Evolutionary conservation across 2,329 filamentous ascomycete species (phyloP), one percentile per base, ranked within the genome.

Genomic region (Leptographium flavum): DNA sequence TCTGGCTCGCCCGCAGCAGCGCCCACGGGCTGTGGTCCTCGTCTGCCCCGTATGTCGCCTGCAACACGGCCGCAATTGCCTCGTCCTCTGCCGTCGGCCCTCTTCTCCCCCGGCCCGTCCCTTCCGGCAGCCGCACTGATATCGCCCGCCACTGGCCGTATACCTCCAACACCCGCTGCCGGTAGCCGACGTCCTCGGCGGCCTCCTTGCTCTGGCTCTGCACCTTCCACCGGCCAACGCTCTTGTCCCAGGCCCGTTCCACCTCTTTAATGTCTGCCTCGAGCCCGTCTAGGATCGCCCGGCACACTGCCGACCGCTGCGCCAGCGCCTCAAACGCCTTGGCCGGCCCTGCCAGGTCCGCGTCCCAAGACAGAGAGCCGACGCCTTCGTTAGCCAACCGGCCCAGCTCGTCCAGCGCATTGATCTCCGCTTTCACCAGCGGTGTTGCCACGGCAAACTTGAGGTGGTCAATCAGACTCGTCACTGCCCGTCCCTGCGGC

Each of bases 381-480:
- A 22, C 13, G 15, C 22, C n/a, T 8, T 25, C 25, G 17, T 21
- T 25, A 15, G 47, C 25, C 47, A 7, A 1, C 5, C 17, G 1
- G 9, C 22, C 14, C 5, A 30, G 10, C 4, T 53, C 30, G 5
- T 59, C 41, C 11, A 75, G 59, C 0, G 52, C 54, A 1, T 48
- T 49, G 2, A 71, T 52, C 22, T 65, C 64, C 1, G 46, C 37
- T 0, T 63, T 56, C 10, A 76, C 63, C 0, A 58, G 57, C 0
- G 61, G 58, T 13, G 67, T 57, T 0, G 75, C 70, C 2, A 78
- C 62, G 0, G 58, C 50, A 17, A 77, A 81, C 50, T 73, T 78
- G 8, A 86, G 61, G 32, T 69, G 66, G 54, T 87, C 81, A 5
- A 82, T 66, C 4, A 84, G 73, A 46, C 83, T 28, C 2, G 17